Evolutionary conservation across 139 green algal genomes (phyloP), one percentile per base, ranked within the genome.

Genomic region (Monoraphidium neglectum): DNA sequence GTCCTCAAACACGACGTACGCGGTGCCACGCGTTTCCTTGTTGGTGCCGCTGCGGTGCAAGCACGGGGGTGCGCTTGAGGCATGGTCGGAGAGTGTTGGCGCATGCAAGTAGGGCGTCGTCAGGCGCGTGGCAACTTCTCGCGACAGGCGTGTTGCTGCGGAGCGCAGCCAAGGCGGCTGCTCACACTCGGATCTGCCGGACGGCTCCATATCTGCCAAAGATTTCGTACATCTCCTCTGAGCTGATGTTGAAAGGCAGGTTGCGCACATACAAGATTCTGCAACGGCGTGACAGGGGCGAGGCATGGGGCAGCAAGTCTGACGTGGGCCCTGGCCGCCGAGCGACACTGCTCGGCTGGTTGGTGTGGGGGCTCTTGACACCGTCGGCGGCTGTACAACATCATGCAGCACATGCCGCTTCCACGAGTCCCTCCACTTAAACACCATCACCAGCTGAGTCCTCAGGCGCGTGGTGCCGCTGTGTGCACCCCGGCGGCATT

Each of bases 1-100:
- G 90, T 99, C 97, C 74, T 99, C 96, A 73, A 98, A 99, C 46
- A 98, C 95, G 0, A 99, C 91, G 72, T 96, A 99, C 0, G 97
- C 96, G 12, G 96, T 99, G 23, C 97, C 97, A 8, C 93, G 86
- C 2, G 97, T 97, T 15, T 98, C 96, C 82, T 99, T 99, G 49
- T 74, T 89, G 37, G 77, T 87, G 23, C 96, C 96, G 30, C 86
- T 90, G 82, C 36, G 71, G 0, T 0, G 10, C 53, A 35, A 77
- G 18, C 46, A 57, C n/a, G n/a, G n/a, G n/a, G n/a, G n/a, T n/a
- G n/a, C n/a, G n/a, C n/a, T n/a, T n/a, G n/a, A n/a, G n/a, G n/a
- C n/a, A n/a, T n/a, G n/a, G n/a, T n/a, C n/a, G n/a, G n/a, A n/a
- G n/a, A n/a, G n/a, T n/a, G n/a, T n/a, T n/a, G n/a, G n/a, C n/a